Percentiles rank a stretch among this genome's conserved stretches.
Evolutionary conservation across 495 filamentous ascomycete genomes (phyloP).

Genomic region (Trichoderma orchidacearum): DNA sequence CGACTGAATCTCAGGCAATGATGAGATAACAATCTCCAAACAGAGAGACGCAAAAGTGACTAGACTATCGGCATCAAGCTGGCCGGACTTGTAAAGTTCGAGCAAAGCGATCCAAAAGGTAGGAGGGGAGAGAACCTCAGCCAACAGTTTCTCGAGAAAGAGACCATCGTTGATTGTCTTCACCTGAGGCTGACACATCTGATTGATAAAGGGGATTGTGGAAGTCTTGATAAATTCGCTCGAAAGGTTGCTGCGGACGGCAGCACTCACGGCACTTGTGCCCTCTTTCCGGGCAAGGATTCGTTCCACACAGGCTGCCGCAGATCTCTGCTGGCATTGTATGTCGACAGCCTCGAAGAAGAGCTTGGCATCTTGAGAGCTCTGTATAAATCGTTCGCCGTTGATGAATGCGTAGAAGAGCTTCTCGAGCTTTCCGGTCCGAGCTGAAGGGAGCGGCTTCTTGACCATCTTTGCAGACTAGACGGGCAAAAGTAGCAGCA

Average conservation of each 20-base stretch:
- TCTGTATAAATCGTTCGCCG: neutral
- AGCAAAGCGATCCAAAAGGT: constrained; percentile 46
- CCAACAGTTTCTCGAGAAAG: constrained; percentile 39
- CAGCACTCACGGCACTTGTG: constrained; percentile 29
- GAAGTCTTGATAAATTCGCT: constrained; percentile 35
- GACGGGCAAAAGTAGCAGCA: too few species aligned
- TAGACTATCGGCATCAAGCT: constrained; percentile 23
- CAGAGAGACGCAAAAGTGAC: constrained; percentile 47
- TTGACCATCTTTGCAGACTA: neutral
- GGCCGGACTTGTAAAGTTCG: constrained; percentile 19
- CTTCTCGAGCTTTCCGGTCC: neutral
- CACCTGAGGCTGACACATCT: constrained; percentile 28
- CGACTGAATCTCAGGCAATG: constrained; percentile 10
- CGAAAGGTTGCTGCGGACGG: constrained; percentile 35
- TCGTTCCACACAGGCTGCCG: constrained; percentile 36
- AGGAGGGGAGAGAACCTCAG: constrained; percentile 40
- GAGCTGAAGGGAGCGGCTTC: neutral
- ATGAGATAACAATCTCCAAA: constrained; percentile 38
- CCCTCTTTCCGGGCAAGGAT: constrained; percentile 37
- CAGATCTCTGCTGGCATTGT: constrained; percentile 22
- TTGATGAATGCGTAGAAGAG: neutral
- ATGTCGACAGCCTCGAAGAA: constrained; percentile 47
- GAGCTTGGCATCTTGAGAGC: constrained; percentile 27
- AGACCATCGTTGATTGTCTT: constrained; percentile 40
- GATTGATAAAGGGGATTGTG: constrained; percentile 20